Evolutionary conservation across 2,329 filamentous ascomycete species (phyloP).

Genomic region (Xylaria sp.): DNA sequence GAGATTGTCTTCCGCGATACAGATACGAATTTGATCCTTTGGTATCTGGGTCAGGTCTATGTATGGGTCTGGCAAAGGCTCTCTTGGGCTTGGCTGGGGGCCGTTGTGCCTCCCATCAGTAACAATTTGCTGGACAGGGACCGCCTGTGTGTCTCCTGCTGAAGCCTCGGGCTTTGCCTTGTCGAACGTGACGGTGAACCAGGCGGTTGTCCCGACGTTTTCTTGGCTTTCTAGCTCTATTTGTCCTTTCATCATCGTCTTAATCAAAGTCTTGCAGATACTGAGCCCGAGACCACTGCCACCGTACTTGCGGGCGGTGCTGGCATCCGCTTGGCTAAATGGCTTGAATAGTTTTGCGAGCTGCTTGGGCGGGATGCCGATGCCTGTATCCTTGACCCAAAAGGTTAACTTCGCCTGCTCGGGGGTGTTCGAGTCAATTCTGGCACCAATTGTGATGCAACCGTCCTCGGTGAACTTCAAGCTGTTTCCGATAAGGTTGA

Average conservation of each 20-base stretch:
- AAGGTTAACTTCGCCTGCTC: conserved; percentile 77
- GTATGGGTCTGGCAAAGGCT: conserved; percentile 48
- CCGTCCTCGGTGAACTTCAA: conserved; percentile 92
- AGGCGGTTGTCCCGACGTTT: conserved; percentile 69
- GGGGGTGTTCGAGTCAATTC: conserved; percentile 70
- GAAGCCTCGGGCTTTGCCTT: conserved; percentile 70
- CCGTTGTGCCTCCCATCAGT: conserved; percentile 38
- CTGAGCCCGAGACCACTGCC: conserved; percentile 89
- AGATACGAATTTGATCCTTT: conserved; percentile 79
- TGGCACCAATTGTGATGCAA: conserved; percentile 80
- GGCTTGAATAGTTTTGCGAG: conserved; percentile 86
- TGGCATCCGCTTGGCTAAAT: conserved; percentile 90
- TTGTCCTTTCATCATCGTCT: conserved; percentile 85
- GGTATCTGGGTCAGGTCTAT: conserved; percentile 73
- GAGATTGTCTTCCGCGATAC: conserved; percentile 92
- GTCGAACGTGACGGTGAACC: conserved; percentile 83
- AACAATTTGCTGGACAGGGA: conserved; percentile 43
- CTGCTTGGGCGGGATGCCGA: conserved; percentile 83
- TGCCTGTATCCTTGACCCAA: conserved; percentile 87
- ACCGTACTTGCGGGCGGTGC: conserved; percentile 87
- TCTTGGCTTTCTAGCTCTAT: conserved; percentile 81
- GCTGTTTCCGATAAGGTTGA: conserved; percentile 89
- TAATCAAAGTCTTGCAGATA: conserved; percentile 92
- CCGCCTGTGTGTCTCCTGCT: conserved; percentile 55
- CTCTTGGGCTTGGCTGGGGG: conserved; percentile 43